phyloP scores from a whole-genome alignment of 805 yeast genomes.

The Cephaloascus fragrans region DNA sequence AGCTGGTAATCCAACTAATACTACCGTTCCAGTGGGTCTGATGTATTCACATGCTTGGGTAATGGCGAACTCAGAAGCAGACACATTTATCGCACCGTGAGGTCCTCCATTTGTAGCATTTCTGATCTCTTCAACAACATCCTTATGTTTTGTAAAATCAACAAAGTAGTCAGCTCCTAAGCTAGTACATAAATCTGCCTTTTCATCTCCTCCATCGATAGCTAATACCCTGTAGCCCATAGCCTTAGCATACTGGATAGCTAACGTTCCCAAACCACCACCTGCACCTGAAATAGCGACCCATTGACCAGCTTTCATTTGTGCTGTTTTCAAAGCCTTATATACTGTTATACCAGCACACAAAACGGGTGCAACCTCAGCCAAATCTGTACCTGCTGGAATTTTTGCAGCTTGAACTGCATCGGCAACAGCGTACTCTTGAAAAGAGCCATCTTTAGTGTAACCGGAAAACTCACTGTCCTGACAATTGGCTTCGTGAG shows the following conservation, averaged over 20 bases:
- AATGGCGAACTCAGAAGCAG: constrained; percentile 64
- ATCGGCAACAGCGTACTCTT: constrained; percentile 83
- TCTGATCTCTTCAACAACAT: constrained; percentile 44
- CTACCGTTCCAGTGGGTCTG: constrained; percentile 63
- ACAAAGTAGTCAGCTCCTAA: constrained; percentile 60
- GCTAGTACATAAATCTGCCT: constrained; percentile 41
- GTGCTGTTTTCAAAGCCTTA: constrained; percentile 81
- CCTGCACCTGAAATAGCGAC: constrained; percentile 73
- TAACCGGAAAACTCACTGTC: constrained; percentile 58
- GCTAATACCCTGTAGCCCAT: constrained; percentile 69
- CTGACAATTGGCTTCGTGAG: constrained; percentile 64
- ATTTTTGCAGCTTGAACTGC: constrained; percentile 80
- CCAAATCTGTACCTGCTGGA: constrained; percentile 67
- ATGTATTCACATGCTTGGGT: constrained; percentile 49
- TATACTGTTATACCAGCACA: constrained; percentile 91
- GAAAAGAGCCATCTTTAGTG: constrained; percentile 88
- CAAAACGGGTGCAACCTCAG: constrained; percentile 69
- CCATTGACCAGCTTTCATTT: constrained; percentile 62
- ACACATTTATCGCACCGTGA: constrained; percentile 68
- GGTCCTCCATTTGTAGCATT: constrained; percentile 64
- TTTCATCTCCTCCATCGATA: constrained; percentile 62
- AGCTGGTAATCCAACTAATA: constrained; percentile 68
- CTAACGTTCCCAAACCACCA: constrained; percentile 71
- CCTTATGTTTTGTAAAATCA: constrained; percentile 48
- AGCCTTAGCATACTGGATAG: constrained; percentile 66